Conservation (phyloP, 495 filamentous ascomycete genomes). For the Podospora pseudocomata region DNA sequence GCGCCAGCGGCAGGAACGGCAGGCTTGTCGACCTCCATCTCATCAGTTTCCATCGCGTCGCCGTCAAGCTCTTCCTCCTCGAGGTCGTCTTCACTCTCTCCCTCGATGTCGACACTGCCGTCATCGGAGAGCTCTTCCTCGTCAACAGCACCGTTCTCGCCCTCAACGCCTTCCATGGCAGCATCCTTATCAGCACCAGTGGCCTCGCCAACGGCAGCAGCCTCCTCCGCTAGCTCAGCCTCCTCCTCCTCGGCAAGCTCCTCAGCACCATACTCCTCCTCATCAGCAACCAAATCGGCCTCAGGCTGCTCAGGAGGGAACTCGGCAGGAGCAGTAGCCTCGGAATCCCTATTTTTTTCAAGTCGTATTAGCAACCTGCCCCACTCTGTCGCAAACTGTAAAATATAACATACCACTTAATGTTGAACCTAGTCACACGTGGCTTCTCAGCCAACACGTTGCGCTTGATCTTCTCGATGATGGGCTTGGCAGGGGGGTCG, state of each 20-base stretch:
- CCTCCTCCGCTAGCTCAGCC: constrained; percentile 43
- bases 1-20: constrained; percentile 15
- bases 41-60: constrained; percentile 43
- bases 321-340: constrained; percentile 91
- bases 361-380: constrained; percentile 8
- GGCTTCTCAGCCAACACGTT: constrained; percentile 97
- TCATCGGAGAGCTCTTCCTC: constrained; percentile 81
- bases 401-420: constrained; percentile 75
- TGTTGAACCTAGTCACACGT: constrained; percentile 94
- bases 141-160: constrained; percentile 45
- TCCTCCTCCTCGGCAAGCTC: constrained; percentile 66
- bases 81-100: constrained; percentile 74
- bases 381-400: constrained; percentile 13
- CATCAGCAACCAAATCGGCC: constrained; percentile 80
- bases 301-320: constrained; percentile 97
- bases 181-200: constrained; percentile 61
- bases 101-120: constrained; percentile 93
- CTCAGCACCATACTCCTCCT: constrained; percentile 86
- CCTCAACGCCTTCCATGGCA: constrained; percentile 77
- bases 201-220: constrained; percentile 31
- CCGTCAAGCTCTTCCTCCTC: constrained; percentile 83
- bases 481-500: constrained; percentile 85
- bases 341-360: constrained; percentile 68
- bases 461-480: constrained; percentile 84
- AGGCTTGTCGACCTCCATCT: constrained; percentile 67